Evolutionary conservation across 2,329 filamentous ascomycete species (phyloP).

Genomic region (Trichoderma afroharzianum): DNA sequence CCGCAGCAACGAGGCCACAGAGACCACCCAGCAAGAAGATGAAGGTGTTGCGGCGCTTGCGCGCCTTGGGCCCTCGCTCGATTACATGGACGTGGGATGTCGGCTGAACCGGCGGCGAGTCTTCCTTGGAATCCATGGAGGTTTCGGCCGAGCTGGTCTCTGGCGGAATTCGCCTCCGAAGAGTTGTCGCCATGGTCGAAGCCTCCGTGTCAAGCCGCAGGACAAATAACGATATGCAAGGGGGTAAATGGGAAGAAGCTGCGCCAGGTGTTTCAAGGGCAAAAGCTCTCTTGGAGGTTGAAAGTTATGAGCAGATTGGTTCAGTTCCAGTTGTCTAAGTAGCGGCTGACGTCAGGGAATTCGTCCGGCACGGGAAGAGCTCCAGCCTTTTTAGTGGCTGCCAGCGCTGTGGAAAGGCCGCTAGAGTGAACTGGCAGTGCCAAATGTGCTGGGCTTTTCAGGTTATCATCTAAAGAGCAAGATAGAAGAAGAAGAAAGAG

Average conservation of each 20-base stretch:
- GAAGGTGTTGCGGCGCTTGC: slow-evolving; percentile 73
- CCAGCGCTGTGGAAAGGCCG: not conserved
- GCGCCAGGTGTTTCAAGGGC: not conserved
- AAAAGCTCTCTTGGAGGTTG: not conserved
- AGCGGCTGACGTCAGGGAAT: slow-evolving; percentile 9
- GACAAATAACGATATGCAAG: not conserved
- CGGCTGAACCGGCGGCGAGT: slow-evolving; percentile 27
- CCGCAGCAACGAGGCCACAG: slow-evolving; percentile 84
- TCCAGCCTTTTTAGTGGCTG: slow-evolving; percentile 11
- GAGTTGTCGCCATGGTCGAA: slow-evolving; percentile 30
- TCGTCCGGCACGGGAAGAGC: not conserved
- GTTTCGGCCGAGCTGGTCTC: slow-evolving; percentile 21
- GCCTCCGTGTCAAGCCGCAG: not conserved
- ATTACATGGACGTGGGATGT: slow-evolving; percentile 41
- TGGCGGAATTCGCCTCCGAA: slow-evolving; percentile 32
- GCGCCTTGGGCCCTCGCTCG: slow-evolving; percentile 45
- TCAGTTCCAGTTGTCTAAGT: not conserved
- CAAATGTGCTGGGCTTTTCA: not conserved
- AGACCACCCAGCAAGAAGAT: slow-evolving; percentile 85
- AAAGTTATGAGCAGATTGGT: not conserved
- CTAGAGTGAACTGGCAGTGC: not conserved
- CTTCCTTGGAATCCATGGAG: slow-evolving; percentile 27
- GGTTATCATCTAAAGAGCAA: not conserved
- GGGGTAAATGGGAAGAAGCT: not conserved
- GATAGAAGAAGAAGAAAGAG: not conserved